Evolutionary conservation across 1,284 basidiomycete species (phyloP), one percentile per base, ranked within the genome.

Genomic region (Tylopilus sp.): DNA sequence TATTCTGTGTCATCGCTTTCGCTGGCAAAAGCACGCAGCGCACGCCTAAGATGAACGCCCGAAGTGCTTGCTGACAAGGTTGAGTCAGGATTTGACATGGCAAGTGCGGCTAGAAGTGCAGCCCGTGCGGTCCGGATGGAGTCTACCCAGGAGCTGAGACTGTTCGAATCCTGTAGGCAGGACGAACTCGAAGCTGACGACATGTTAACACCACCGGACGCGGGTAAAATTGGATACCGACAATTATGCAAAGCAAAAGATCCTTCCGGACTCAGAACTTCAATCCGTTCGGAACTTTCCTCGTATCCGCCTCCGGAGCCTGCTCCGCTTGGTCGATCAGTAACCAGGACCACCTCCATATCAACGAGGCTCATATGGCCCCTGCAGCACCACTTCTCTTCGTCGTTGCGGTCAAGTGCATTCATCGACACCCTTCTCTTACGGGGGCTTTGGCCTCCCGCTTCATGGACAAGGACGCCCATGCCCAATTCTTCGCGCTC

Each of bases 211-310:
- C 5, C 19, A 6, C 44, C 33, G 22, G 54, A 22, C 33, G 16
- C 6, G n/a, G 26, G 9, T 32, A 1, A 61, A 33, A 7, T 3
- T 19, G 6, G 24, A 15, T 44, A 2, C 66, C 70, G 68, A 93
- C 94, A 83, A 9, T 91, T 86, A 79, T 91, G 90, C 26, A 95
- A 77, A 0, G 89, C 89, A 70, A 96, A 96, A 61, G 92, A 94
- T 57, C 89, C 88, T 64, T 89, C 88, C 0, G 93, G 92, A 73
- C 91, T 92, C 61, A 94, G 77, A 3, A 95, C 80, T 75, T 96
- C 93, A 67, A 95, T 87, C 54, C 86, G 83, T 36, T 36, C 36
- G 8, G 36, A 36, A 36, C 36, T 36, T 55, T 84, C 78, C 64
- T 86, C 86, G 22, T 82, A 73, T 51, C 61, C 67, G 53, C 58